phyloP scores from a whole-genome alignment of 495 filamentous ascomycete species.

The Tuber indicum region DNA sequence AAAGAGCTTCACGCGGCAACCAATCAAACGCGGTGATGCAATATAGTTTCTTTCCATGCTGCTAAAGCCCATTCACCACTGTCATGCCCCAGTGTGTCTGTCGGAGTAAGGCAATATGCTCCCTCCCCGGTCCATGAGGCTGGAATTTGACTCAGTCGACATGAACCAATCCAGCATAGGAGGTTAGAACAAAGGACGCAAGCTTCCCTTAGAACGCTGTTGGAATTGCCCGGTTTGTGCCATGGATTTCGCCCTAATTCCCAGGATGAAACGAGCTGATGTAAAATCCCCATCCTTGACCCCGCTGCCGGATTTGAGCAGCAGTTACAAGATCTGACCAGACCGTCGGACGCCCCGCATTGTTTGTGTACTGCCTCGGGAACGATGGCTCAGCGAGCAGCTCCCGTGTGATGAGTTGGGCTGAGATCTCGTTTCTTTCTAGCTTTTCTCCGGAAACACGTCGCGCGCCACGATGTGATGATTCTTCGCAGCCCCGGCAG shows the following conservation, averaged over 20 bases:
- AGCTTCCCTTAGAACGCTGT: not conserved
- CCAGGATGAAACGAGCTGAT: not conserved
- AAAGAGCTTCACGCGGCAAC: not conserved
- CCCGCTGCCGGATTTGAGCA: not conserved
- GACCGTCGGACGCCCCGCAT: not conserved
- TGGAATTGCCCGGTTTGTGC: not conserved
- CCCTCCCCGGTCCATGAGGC: not conserved
- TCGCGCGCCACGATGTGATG: not conserved
- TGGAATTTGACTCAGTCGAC: not conserved
- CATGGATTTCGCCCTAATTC: not conserved
- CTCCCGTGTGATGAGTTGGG: not conserved
- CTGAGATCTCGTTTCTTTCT: not conserved
- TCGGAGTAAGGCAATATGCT: not conserved
- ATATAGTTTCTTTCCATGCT: not conserved
- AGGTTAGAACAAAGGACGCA: not conserved
- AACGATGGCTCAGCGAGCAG: too few relatives aligned
- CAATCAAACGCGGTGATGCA: not conserved
- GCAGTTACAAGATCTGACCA: not conserved
- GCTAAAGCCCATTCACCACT: not conserved
- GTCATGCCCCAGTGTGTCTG: not conserved
- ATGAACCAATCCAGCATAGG: not conserved
- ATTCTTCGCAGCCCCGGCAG: not conserved
- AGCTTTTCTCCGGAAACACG: not conserved
- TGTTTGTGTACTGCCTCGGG: not conserved
- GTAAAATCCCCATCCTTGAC: not conserved